Conservation (phyloP, 2,329 filamentous ascomycete species). For the Pseudogymnoascus sp. region DNA sequence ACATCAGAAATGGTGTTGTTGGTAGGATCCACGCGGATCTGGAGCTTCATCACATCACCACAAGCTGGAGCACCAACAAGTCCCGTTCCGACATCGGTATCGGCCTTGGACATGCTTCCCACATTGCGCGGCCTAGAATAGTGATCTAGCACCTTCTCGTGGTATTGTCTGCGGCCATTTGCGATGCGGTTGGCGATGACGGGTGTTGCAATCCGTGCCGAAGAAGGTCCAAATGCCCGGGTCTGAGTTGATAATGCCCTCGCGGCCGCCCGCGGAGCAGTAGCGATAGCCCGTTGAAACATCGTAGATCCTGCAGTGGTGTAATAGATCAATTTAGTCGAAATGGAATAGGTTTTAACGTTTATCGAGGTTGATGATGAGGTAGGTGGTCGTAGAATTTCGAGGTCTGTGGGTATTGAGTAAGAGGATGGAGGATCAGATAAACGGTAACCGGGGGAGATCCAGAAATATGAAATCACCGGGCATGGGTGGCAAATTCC, state of each 20-base stretch:
- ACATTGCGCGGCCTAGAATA: conserved; percentile 74
- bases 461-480: conserved; percentile 8
- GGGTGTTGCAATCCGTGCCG: conserved; percentile 18
- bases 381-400: not conserved
- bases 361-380: not conserved
- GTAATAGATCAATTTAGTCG: not conserved
- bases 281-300: conserved; percentile 25
- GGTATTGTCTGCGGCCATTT: conserved; percentile 25
- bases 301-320: conserved; percentile 14
- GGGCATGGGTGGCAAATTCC: not conserved
- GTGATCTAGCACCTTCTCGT: conserved; percentile 59
- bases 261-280: conserved; percentile 23
- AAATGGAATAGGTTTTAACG: not conserved
- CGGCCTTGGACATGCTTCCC: conserved; percentile 69
- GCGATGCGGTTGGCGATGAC: conserved; percentile 15
- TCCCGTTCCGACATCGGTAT: conserved; percentile 77
- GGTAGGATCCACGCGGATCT: conserved; percentile 83
- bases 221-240: conserved; percentile 13
- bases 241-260: conserved; percentile 23
- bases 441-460: conserved; percentile 2
- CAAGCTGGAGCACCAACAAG: conserved; percentile 86
- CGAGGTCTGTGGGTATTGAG: conserved; percentile 6
- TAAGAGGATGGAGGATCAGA: conserved; percentile 2
- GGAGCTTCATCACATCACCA: conserved; percentile 89
- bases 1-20: conserved; percentile 87